Conservation (phyloP, 148 eudicot genomes). For the Spergularia bocconei region DNA sequence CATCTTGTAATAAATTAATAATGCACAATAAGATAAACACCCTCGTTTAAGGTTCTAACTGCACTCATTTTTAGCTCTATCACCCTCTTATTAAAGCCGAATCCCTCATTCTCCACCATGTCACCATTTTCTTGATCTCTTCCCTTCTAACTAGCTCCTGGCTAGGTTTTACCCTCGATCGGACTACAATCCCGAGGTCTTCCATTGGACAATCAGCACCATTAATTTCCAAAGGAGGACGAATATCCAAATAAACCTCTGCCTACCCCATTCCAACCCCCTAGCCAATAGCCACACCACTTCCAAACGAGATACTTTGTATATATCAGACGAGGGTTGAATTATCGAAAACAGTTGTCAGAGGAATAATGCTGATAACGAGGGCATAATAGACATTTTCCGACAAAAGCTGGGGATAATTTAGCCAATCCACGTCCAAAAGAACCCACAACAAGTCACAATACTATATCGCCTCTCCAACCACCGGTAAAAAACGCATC, state of each 20-base stretch:
- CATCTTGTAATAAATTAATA: slow-evolving; percentile 20
- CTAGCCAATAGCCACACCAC: slow-evolving; percentile 40
- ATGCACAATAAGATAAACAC: slow-evolving; percentile 17
- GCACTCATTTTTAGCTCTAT: slow-evolving; percentile 21
- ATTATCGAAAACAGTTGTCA: too few species aligned
- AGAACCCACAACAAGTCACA: too few species aligned
- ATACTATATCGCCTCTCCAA: too few species aligned
- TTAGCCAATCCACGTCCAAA: too few species aligned
- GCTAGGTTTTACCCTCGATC: slow-evolving; percentile 13
- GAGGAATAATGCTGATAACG: too few species aligned
- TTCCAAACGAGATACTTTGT: slow-evolving; percentile 35
- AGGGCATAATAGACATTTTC: too few species aligned
- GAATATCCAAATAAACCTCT: slow-evolving; percentile 51
- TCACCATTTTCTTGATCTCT: slow-evolving; percentile 30
- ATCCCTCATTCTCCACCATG: slow-evolving; percentile 27
- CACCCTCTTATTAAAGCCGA: slow-evolving; percentile 17
- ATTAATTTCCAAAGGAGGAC: slow-evolving; percentile 32
- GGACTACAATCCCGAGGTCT: slow-evolving; percentile 25
- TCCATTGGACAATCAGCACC: slow-evolving; percentile 1
- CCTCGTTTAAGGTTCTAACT: slow-evolving; percentile 15
- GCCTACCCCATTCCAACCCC: slow-evolving; percentile 46
- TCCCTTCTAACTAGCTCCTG: slow-evolving; percentile 26
- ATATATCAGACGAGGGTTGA: too few species aligned
- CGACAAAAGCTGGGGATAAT: too few species aligned
- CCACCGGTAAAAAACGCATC: too few species aligned